A percentile compares a stretch with the other conserved stretches of the same genome.
Conservation (phyloP, 2,329 filamentous ascomycete species). For the Talaromyces sp. region DNA sequence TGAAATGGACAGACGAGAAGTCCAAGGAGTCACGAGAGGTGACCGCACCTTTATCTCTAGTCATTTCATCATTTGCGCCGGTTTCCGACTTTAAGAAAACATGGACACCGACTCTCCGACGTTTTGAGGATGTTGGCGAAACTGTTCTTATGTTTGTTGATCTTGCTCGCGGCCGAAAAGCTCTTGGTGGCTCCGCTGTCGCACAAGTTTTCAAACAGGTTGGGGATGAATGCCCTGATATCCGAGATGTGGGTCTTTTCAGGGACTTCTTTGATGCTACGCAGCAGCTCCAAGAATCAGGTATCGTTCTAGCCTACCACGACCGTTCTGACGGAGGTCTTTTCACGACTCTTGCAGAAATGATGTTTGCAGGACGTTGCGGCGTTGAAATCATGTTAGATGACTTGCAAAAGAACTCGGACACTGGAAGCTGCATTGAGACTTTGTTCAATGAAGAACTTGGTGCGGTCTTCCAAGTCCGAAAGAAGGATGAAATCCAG, state of each 20-base stretch:
- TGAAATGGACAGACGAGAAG: slow-evolving; percentile 75
- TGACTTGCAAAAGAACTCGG: slow-evolving; percentile 53
- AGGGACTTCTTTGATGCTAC: slow-evolving; percentile 90
- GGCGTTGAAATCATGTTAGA: slow-evolving; percentile 83
- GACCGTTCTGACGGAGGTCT: slow-evolving; percentile 91
- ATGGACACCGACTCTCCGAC: slow-evolving; percentile 86
- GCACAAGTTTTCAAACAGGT: slow-evolving; percentile 85
- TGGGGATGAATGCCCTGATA: slow-evolving; percentile 78
- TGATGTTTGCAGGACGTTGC: slow-evolving; percentile 96
- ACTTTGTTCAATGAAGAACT: slow-evolving; percentile 94
- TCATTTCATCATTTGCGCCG: slow-evolving; percentile 84
- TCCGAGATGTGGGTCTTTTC: slow-evolving; percentile 73
- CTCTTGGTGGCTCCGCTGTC: slow-evolving; percentile 83
- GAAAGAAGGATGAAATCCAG: slow-evolving; percentile 72
- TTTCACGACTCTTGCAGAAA: slow-evolving; percentile 84
- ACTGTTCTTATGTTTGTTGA: slow-evolving; percentile 87
- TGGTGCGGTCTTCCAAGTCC: slow-evolving; percentile 91
- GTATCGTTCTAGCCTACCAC: slow-evolving; percentile 85
- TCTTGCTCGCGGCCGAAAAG: slow-evolving; percentile 71
- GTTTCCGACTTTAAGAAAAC: slow-evolving; percentile 78
- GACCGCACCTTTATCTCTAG: slow-evolving; percentile 82
- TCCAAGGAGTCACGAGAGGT: slow-evolving; percentile 71
- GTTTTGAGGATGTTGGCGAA: slow-evolving; percentile 81
- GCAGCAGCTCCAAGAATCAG: slow-evolving; percentile 59
- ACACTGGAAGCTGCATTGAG: slow-evolving; percentile 62